Evolutionary conservation across 441 rosid genomes (phyloP).

Genomic region (Omphalea diandra): DNA sequence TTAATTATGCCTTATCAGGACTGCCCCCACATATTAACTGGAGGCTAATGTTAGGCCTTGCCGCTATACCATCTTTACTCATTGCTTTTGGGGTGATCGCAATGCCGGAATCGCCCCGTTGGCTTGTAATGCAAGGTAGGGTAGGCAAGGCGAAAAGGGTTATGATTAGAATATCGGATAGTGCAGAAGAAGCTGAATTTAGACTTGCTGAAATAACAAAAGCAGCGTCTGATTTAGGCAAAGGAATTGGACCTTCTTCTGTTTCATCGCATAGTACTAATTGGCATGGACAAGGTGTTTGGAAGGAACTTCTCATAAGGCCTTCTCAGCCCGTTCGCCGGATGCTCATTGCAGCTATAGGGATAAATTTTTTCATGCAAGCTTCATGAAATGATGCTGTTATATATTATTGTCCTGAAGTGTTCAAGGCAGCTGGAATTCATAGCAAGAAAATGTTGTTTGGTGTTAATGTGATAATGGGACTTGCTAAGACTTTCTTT

Average conservation of each 20-base stretch:
- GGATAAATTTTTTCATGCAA: conserved; percentile 71
- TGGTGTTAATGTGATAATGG: conserved; percentile 55
- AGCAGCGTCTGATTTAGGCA: conserved; percentile 25
- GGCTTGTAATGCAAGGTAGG: conserved; percentile 53
- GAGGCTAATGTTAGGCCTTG: conserved; percentile 59
- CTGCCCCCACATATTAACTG: conserved; percentile 40
- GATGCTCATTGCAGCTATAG: conserved; percentile 51
- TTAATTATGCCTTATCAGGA: conserved; percentile 39
- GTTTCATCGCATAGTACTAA: neutral
- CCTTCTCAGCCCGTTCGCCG: conserved; percentile 48
- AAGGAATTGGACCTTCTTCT: neutral
- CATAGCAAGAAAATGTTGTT: conserved; percentile 35
- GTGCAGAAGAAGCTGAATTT: conserved; percentile 39
- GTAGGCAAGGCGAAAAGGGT: conserved; percentile 41
- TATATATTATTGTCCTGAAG: conserved; percentile 54
- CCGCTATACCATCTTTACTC: conserved; percentile 38
- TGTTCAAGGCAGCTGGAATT: conserved; percentile 55
- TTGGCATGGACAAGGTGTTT: conserved; percentile 38
- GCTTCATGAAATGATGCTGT: conserved; percentile 78
- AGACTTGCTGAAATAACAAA: conserved; percentile 46
- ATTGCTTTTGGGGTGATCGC: conserved; percentile 40
- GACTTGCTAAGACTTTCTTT: conserved; percentile 40
- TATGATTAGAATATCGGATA: conserved; percentile 35
- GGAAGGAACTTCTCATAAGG: conserved; percentile 45
- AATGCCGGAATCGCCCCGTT: conserved; percentile 66